Evolutionary conservation across 345 rosid genomes (phyloP), one percentile per base, ranked within the genome.

Genomic region (Eucalyptus pumila): DNA sequence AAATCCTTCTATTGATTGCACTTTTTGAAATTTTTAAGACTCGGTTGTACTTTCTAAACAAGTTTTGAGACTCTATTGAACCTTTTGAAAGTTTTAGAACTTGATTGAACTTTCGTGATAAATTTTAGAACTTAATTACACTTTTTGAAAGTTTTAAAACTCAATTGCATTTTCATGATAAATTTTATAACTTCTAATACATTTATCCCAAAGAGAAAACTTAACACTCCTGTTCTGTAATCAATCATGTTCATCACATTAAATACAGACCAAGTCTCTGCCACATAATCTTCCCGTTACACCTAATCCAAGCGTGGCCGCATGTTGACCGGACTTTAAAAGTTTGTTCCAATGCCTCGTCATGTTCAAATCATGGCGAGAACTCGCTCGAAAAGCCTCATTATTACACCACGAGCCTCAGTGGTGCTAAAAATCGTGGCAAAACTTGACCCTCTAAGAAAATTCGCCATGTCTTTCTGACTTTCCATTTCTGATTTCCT

Each of bases 61-160:
- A 49, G 3, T 42, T 42, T 42, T 42, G 1, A 42, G 7, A 42
- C 42, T 42, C 42, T 42, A 42, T 42, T 49, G 3, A 49, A 49
- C 6, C 0, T 49, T 49, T 49, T 49, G 51, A 14, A 49, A 49
- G 51, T 49, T 49, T 49, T 14, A 49, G 15, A 1, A 49, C 16
- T 49, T 49, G 1, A 49, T 49, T 49, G 0, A 49, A 49, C 1
- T 14, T 49, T 49, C 51, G 17, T 49, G 3, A 49, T 49, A 49
- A 49, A 3, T 49, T 49, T 49, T 49, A 49, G 0, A 1, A 49
- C 51, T 49, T 49, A 49, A 14, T 49, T 49, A 0, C 16, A 49
- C 1, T 49, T 48, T 49, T 49, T 5, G 1, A 49, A 49, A 14
- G 0, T 5, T 14, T 49, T 49, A 49, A 0, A 1, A 49, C 3